Conservation (phyloP, 306 rosid species). For the Chamaecrista fasciculata region DNA sequence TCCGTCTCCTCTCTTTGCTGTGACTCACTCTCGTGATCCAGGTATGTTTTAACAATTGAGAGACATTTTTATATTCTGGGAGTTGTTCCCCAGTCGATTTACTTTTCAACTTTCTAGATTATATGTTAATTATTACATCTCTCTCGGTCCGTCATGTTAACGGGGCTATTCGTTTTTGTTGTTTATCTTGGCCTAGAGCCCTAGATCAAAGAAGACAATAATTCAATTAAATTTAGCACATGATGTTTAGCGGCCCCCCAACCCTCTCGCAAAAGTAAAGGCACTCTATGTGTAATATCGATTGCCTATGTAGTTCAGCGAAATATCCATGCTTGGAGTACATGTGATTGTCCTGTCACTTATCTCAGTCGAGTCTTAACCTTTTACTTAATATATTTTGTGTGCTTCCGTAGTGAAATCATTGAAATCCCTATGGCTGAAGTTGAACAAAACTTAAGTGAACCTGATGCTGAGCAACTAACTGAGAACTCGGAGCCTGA, state of each 20-base stretch:
- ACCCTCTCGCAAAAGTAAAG: no score
- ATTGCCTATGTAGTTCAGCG: neutral
- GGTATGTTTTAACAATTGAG: slow-evolving; percentile 28
- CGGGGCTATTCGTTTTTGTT: neutral
- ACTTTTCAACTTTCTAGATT: neutral
- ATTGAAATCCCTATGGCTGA: slow-evolving; percentile 58
- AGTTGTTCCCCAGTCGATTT: neutral
- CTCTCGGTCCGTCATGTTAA: neutral
- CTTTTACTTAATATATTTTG: neutral
- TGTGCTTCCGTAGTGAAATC: slow-evolving; percentile 24
- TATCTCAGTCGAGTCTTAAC: neutral
- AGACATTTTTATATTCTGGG: neutral
- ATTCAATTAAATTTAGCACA: neutral
- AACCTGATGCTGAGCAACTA: slow-evolving; percentile 29
- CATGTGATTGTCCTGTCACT: neutral
- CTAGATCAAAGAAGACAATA: neutral
- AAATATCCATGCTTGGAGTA: neutral
- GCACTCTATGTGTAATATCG: neutral
- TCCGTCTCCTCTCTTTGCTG: neutral
- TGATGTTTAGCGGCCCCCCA: neutral
- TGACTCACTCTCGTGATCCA: slow-evolving; percentile 19
- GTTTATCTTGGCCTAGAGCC: no score
- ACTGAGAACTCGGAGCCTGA: slow-evolving; percentile 37
- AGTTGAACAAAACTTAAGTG: slow-evolving; percentile 46
- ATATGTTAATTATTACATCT: neutral